Conservation (phyloP, 2,329 filamentous ascomycete species). For the Fusarium proliferatum region DNA sequence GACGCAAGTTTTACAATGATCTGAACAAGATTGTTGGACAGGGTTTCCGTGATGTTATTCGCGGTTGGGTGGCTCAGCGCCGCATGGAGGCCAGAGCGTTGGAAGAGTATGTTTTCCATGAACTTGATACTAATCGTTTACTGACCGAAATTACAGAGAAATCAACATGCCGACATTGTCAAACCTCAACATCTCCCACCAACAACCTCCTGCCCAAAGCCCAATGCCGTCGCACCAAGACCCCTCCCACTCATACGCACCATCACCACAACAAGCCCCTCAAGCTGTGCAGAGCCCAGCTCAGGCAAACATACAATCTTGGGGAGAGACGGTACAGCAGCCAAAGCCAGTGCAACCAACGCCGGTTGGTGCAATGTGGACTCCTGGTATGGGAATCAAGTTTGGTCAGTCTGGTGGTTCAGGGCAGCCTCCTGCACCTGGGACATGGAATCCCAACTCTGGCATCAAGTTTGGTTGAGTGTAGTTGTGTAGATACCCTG, state of each 20-base stretch:
- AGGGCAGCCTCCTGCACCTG: slow-evolving; percentile 45
- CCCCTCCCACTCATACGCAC: slow-evolving; percentile 18
- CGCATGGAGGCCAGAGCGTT: slow-evolving; percentile 82
- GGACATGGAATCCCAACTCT: slow-evolving; percentile 69
- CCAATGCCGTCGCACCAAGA: slow-evolving; percentile 28
- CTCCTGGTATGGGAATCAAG: slow-evolving; percentile 81
- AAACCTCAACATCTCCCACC: slow-evolving; percentile 54
- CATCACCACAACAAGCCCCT: slow-evolving; percentile 25
- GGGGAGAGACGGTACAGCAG: slow-evolving; percentile 68
- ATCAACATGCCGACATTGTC: slow-evolving; percentile 63
- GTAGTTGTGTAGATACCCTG: slow-evolving; percentile 3
- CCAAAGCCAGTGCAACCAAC: slow-evolving; percentile 60
- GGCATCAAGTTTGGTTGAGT: slow-evolving; percentile 66
- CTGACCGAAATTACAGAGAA: slow-evolving; percentile 52
- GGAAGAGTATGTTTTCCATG: slow-evolving; percentile 70
- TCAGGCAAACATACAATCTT: slow-evolving; percentile 69
- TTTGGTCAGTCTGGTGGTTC: slow-evolving; percentile 66
- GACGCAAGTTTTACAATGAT: slow-evolving; percentile 97
- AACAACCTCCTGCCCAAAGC: slow-evolving; percentile 41
- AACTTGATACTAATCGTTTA: neutral
- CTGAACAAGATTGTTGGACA: slow-evolving; percentile 84
- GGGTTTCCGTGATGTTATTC: slow-evolving; percentile 81
- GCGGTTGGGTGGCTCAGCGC: slow-evolving; percentile 82
- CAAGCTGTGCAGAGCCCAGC: slow-evolving; percentile 45
- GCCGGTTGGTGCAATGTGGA: slow-evolving; percentile 65